Percentiles rank a stretch among this genome's conserved stretches.
Evolutionary conservation across 768 basidiomycete species (phyloP).

Genomic region (Tricholoma furcatifolium): DNA sequence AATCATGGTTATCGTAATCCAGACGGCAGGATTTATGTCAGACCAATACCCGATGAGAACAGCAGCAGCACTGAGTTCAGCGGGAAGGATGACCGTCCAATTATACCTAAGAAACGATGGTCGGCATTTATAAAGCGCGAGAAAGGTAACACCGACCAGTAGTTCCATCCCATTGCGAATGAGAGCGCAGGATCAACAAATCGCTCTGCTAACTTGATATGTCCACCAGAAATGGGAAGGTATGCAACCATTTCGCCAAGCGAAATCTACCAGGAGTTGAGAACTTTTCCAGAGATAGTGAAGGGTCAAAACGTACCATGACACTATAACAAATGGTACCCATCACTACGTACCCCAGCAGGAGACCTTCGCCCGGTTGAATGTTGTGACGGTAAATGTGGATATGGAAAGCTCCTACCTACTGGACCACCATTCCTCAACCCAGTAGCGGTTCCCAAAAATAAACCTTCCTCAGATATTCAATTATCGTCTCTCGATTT

Average conservation of each 20-base stretch:
- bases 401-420: constrained; percentile 33
- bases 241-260: constrained; percentile 76
- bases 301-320: constrained; percentile 46
- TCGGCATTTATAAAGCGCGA: background rate
- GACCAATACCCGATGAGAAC: constrained; percentile 80
- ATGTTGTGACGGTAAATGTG: background rate
- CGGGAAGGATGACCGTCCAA: constrained; percentile 67
- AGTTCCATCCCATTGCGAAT: constrained; percentile 52
- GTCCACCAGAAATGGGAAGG: constrained; percentile 75
- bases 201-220: constrained; percentile 77
- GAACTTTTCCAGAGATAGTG: background rate
- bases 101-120: constrained; percentile 38
- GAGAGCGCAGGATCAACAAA: constrained; percentile 80
- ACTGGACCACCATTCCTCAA: constrained; percentile 63
- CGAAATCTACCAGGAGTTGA: constrained; percentile 42
- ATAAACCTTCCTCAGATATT: constrained; percentile 26
- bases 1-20: constrained; percentile 76
- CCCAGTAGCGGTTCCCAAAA: constrained; percentile 58
- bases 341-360: constrained; percentile 66
- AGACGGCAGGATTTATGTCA: constrained; percentile 61
- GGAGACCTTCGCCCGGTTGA: constrained; percentile 39
- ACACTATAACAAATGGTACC: constrained; percentile 69
- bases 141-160: constrained; percentile 28
- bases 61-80: constrained; percentile 72
- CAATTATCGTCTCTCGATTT: background rate